Conservation (phyloP, 192 early-diverging fungal species). For the Borealophlyctis nickersoniae region DNA sequence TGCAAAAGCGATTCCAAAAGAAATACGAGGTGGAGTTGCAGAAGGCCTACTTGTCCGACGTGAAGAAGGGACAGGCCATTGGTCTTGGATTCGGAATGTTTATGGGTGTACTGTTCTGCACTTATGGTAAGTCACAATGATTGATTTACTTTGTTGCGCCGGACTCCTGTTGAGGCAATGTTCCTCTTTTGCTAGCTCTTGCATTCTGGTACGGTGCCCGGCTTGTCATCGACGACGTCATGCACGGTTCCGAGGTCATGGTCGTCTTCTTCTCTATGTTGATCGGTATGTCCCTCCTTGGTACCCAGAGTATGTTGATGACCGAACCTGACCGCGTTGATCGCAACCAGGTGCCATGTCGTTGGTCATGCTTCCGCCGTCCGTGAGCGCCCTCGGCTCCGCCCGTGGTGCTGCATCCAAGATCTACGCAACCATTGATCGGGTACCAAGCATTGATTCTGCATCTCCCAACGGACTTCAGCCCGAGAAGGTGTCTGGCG, state of each 20-base stretch:
- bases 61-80: constrained; percentile 53
- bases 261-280: constrained; percentile 42
- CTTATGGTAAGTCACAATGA: no score
- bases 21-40: constrained; percentile 61
- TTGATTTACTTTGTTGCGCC: no score
- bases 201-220: constrained; percentile 81
- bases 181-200: no score
- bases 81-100: constrained; percentile 73
- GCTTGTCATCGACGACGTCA: constrained; percentile 47
- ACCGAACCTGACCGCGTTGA: no score
- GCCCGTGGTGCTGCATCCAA: constrained; percentile 49
- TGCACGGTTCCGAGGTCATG: constrained; percentile 48
- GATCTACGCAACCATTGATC: constrained; percentile 50
- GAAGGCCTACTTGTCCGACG: constrained; percentile 57
- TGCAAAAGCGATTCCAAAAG: constrained; percentile 63
- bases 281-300: constrained; percentile 41
- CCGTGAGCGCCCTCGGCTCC: constrained; percentile 29
- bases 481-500: constrained; percentile 32
- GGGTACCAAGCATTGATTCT: constrained; percentile 44
- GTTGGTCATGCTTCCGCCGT: constrained; percentile 32
- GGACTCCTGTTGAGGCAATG: no score
- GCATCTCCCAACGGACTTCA: constrained; percentile 25
- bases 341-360: constrained; percentile 31
- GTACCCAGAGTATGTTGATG: no score
- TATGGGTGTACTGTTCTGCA: constrained; percentile 69